These are phyloP conservation scores for Kuraishia cidri DNA, from an alignment of 805 yeast species.

Conservation along the genomic window DNA sequence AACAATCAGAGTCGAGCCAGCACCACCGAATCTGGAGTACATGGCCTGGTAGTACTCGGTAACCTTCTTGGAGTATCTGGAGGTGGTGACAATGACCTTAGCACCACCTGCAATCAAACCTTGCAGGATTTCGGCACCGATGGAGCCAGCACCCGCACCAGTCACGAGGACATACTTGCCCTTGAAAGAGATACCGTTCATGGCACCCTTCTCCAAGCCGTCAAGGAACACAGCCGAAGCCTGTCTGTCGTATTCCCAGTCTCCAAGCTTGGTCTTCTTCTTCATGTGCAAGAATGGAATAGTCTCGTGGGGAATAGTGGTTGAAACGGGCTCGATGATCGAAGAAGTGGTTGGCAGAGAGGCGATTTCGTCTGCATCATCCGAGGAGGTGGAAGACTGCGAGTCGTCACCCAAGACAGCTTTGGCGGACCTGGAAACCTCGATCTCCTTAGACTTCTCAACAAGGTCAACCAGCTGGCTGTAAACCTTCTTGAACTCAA, in stretches of 20 bases:
- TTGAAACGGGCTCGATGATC: conserved; percentile 66
- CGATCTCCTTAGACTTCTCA: conserved; percentile 63
- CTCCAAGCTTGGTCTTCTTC: conserved; percentile 60
- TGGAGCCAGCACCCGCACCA: conserved; percentile 99
- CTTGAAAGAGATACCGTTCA: conserved; percentile 86
- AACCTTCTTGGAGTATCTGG: conserved; percentile 87
- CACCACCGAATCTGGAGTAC: conserved; percentile 88
- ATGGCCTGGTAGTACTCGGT: conserved; percentile 93
- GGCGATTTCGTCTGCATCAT: conserved; percentile 71
- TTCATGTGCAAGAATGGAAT: conserved; percentile 93
- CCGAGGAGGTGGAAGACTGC: conserved; percentile 39
- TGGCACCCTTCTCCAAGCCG: conserved; percentile 89
- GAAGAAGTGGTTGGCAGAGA: conserved; percentile 69
- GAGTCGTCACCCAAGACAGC: conserved; percentile 36
- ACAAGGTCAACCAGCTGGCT: conserved; percentile 63
- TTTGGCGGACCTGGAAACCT: conserved; percentile 53
- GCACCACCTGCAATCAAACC: conserved; percentile 98
- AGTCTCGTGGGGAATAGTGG: conserved; percentile 69
- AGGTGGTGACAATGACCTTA: conserved; percentile 91
- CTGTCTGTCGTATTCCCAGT: conserved; percentile 78
- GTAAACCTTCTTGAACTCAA: conserved; percentile 65
- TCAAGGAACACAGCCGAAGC: conserved; percentile 75
- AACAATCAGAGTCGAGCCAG: conserved; percentile 86
- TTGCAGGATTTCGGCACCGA: conserved; percentile 94
- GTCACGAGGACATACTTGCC: conserved; percentile 87